Evolutionary conservation across 345 rosid genomes (phyloP), one percentile per base, ranked within the genome.

Genomic region (Atalantia buxifolia): DNA sequence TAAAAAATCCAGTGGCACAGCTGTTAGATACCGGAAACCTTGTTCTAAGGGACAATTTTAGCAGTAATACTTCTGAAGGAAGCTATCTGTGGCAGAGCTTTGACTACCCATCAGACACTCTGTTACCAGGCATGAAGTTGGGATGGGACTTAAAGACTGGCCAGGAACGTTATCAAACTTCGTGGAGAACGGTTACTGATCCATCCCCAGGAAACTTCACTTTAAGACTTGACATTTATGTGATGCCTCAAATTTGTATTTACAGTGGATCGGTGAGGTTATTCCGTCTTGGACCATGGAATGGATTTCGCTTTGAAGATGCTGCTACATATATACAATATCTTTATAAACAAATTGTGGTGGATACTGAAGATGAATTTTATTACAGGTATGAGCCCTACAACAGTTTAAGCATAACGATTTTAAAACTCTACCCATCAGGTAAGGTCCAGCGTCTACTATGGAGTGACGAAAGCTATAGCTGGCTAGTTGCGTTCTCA

Each of bases 21-120:
- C 69, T 90, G 53, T 62, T 81, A 53, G 86, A 87, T 9, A 42
- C 87, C 3, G 90, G 89, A 59, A 88, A 88, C 56, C 79, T 90
- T 4, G 87, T 90, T 28, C 70, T 85, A 4, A 77, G 78, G 64
- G 87, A 84, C 3, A 53, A 22, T 38, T 19, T 16, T 45, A 61
- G 67, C 36, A 48, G 9, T 21, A 36, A 33, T 33, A 33, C 59
- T 31, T 48, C 14, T 27, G 64, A 79, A 45, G 50, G 50, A 31
- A 33, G 16, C 63, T 72, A 56, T 40, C 25, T 83, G 36, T 85
- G 88, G 92, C 86, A 85, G 76, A 88, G 91, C 67, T 90, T 90
- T 75, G 90, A 87, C 55, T 62, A 82, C 38, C 93, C 89, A 8
- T 76, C 82, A 1, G 72, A 84, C 40, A 77, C 80, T 13, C 24